Evolutionary conservation across 371 early-diverging fungal species (phyloP), one percentile per base, ranked within the genome.

Genomic region (Syncephalastrum contaminatum): DNA sequence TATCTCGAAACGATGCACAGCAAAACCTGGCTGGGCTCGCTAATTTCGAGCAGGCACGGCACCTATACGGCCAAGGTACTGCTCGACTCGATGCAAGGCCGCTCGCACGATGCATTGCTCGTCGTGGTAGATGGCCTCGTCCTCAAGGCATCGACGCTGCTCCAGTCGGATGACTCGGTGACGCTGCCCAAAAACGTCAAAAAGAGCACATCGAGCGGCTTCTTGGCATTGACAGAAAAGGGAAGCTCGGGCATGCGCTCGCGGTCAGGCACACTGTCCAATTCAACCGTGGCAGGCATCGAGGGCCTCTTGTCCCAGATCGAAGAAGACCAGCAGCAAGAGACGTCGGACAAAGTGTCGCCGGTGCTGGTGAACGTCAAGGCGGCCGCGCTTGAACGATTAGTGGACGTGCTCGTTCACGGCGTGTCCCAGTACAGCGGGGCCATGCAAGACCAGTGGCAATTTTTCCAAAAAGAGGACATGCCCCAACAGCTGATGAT

Each of bases 351-450:
- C 48, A 44, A 44, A 45, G 20, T 19, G 7, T 47, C 43, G 15
- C 43, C 43, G 8, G 40, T 52, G 13, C 21, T 67, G 3, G 73
- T 76, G 4, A 58, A 73, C 21, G 75, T 88, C 13, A 80, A 80
- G 27, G 78, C 80, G 2, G 88, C 82, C 1, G 54, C 69, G n/a
- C 51, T 85, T 14, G 79, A 80, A 18, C 60, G 67, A 2, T 53
- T 88, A 14, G 66, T 84, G 25, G 82, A 86, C 25, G 67, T 78
- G 0, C 62, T 83, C 13, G 67, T 85, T 0, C 60, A 71, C 58
- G 86, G 88, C 4, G 62, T 84, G 3, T 61, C 69, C 12, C 63
- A 58, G 13, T 77, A 72, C 48, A 69, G 53, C 18, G 67, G 73
- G 5, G 63, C 68, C 10, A 52, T 77, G 19, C 60, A 64, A 25